Evolutionary conservation across 768 basidiomycete species (phyloP).

Genomic region (Pulveroboletus sp.): DNA sequence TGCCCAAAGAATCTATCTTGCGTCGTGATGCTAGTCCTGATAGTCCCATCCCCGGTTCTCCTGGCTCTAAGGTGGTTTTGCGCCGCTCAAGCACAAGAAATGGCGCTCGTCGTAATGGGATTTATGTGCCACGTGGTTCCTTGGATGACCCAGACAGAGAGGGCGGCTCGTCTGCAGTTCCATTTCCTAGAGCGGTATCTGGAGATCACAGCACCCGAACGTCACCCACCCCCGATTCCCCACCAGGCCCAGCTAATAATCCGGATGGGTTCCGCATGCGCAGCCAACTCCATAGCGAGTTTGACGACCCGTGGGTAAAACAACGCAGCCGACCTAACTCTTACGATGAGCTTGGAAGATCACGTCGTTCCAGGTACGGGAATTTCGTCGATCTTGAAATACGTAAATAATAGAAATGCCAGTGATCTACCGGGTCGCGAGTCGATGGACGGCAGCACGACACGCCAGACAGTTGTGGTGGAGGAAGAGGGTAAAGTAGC

Average conservation of each 20-base stretch:
- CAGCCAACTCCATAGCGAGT: conserved; percentile 70
- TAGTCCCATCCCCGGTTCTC: conserved; percentile 31
- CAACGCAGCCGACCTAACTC: conserved; percentile 59
- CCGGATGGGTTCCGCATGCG: conserved; percentile 38
- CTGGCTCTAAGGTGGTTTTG: conserved; percentile 43
- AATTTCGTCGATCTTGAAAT: conserved; percentile 64
- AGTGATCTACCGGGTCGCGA: conserved; percentile 63
- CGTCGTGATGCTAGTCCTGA: conserved; percentile 60
- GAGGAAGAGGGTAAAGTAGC: conserved; percentile 77
- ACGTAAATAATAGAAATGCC: conserved; percentile 47
- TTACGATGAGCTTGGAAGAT: conserved; percentile 60
- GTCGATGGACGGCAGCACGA: conserved; percentile 58
- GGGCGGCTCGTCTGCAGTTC: conserved; percentile 42
- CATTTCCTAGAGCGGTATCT: conserved; percentile 61
- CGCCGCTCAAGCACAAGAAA: conserved; percentile 57
- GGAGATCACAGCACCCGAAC: conserved; percentile 39
- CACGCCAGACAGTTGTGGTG: conserved; percentile 68
- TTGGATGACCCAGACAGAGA: conserved; percentile 33
- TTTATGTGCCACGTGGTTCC: conserved; percentile 40
- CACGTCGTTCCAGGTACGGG: conserved; percentile 61
- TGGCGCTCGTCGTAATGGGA: conserved; percentile 42
- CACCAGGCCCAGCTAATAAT: conserved; percentile 25
- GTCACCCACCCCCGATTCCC: conserved; percentile 38
- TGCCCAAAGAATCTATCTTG: conserved; percentile 46
- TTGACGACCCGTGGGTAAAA: conserved; percentile 51